Evolutionary conservation across 306 rosid genomes (phyloP).

Genomic region (Erythrophleum fordii): DNA sequence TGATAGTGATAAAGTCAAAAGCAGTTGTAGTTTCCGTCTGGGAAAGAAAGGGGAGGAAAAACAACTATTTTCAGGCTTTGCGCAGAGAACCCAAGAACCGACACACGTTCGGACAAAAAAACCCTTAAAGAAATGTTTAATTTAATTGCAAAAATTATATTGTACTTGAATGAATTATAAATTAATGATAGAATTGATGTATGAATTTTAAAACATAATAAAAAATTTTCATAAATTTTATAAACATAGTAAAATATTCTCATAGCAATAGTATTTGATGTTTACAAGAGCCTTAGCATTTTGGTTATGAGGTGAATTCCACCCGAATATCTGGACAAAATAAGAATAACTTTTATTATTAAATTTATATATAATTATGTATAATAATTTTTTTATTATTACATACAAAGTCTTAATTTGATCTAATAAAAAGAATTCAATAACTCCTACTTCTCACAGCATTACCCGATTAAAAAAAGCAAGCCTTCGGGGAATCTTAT

Average conservation of each 20-base stretch:
- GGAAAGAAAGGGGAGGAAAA: conserved; percentile 10
- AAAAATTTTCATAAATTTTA: too few species aligned
- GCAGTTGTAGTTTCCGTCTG: conserved; percentile 16
- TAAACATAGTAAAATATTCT: too few species aligned
- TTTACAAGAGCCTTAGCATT: too few species aligned
- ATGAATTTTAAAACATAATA: too few species aligned
- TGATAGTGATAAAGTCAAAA: background rate
- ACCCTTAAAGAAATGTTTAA: background rate
- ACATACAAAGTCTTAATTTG: too few species aligned
- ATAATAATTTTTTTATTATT: too few species aligned
- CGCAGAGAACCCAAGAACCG: conserved; percentile 59
- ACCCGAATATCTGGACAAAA: background rate
- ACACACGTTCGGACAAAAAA: conserved; percentile 46
- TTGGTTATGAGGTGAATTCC: background rate
- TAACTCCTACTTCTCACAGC: too few species aligned
- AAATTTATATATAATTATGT: too few species aligned
- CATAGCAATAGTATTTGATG: too few species aligned
- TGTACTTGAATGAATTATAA: background rate
- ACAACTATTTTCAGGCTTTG: background rate
- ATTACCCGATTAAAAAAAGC: too few species aligned
- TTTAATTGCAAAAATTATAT: background rate
- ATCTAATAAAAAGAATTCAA: background rate
- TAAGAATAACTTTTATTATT: too few species aligned
- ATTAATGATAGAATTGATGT: background rate
- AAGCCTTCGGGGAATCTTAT: background rate